Evolutionary conservation across 768 basidiomycete species (phyloP).

Genomic region (Candolleomyces aberdarensis): DNA sequence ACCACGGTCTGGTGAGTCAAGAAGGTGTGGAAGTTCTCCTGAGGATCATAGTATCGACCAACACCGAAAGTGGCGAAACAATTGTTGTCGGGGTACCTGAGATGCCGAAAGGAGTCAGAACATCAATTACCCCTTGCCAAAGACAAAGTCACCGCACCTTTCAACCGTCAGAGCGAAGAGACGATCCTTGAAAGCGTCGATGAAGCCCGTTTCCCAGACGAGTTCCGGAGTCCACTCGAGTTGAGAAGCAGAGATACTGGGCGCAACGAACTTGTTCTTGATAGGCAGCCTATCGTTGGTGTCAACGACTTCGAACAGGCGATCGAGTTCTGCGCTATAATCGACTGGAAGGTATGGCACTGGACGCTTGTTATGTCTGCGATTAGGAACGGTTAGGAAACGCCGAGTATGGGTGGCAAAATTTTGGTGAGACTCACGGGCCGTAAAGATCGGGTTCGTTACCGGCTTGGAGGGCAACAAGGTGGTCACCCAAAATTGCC

Average conservation of each 20-base stretch:
- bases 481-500: conserved; percentile 58
- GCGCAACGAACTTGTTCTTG: conserved; percentile 49
- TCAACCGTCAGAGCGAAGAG: conserved; percentile 54
- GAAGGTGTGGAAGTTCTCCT: conserved; percentile 50
- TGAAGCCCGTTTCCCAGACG: conserved; percentile 48
- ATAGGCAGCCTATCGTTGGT: conserved; percentile 20
- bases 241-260: conserved; percentile 47
- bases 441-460: conserved; percentile 65
- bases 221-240: conserved; percentile 41
- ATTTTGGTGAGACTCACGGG: background rate
- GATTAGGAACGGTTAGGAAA: too few species aligned
- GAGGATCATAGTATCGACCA: conserved; percentile 28
- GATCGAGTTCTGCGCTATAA: background rate
- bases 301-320: conserved; percentile 20
- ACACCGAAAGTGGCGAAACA: conserved; percentile 47
- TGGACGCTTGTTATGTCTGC: conserved; percentile 33
- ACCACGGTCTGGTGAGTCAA: conserved; percentile 59
- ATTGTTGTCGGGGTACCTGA: conserved; percentile 47
- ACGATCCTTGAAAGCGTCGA: conserved; percentile 35
- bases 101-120: background rate
- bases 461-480: conserved; percentile 69
- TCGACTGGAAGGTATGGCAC: conserved; percentile 18
- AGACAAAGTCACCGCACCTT: conserved; percentile 35
- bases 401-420: too few species aligned
- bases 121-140: background rate